phyloP scores from a whole-genome alignment of 2,329 filamentous ascomycete species.

The Aureobasidium vineae region DNA sequence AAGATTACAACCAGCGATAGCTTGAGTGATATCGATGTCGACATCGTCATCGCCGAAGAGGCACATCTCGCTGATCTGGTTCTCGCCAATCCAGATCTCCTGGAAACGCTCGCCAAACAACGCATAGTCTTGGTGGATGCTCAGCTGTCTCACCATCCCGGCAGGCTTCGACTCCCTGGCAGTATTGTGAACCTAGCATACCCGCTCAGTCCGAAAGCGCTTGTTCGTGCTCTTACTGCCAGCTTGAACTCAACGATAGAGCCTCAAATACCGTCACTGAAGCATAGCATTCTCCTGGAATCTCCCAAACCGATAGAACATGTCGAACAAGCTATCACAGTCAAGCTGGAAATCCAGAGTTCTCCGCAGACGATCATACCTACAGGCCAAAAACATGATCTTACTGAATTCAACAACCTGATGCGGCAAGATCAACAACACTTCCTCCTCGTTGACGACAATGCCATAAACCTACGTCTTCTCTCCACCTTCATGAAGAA shows the following conservation, averaged over 20 bases:
- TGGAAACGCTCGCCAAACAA: neutral
- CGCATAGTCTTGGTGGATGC: neutral
- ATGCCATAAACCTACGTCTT: conserved; percentile 13
- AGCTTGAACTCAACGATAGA: neutral
- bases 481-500: conserved; percentile 17
- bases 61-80: neutral
- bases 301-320: neutral
- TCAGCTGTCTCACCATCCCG: neutral
- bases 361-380: neutral
- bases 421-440: neutral
- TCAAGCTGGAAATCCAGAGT: too few relatives aligned
- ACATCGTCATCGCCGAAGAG: conserved; percentile 2
- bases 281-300: too few relatives aligned
- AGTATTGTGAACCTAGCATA: neutral
- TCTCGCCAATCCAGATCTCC: neutral
- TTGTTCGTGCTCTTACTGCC: neutral
- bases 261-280: neutral
- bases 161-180: neutral
- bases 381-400: neutral
- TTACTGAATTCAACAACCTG: too few relatives aligned
- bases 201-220: neutral
- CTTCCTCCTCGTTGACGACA: conserved; percentile 25
- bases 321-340: neutral
- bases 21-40: neutral
- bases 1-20: neutral